These are phyloP conservation scores for Kodamaea hsintzibuensis DNA, from an alignment of 805 yeast genomes.

Conservation along the genomic window DNA sequence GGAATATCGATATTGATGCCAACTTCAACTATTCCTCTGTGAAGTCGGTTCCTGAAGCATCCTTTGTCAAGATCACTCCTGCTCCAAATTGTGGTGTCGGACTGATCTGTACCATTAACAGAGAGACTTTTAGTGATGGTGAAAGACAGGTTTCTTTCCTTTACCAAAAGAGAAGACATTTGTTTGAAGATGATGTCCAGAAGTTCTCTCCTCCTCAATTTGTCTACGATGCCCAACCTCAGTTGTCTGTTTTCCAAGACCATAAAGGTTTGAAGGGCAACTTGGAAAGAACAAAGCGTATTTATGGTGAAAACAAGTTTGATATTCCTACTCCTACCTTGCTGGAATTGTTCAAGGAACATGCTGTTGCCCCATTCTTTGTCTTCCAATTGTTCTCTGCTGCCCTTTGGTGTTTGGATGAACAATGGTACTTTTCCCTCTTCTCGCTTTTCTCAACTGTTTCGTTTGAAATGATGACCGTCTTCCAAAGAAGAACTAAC, in stretches of 20 bases:
- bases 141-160: constrained; percentile 68
- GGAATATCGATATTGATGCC: constrained; percentile 77
- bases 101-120: constrained; percentile 66
- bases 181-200: constrained; percentile 55
- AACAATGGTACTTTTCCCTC: constrained; percentile 92
- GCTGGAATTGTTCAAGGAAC: constrained; percentile 88
- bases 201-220: constrained; percentile 82
- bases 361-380: constrained; percentile 97
- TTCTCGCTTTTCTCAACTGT: constrained; percentile 91
- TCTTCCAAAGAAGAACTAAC: constrained; percentile 92
- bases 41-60: constrained; percentile 57
- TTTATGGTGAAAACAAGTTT: constrained; percentile 82
- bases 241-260: constrained; percentile 55
- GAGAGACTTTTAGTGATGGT: constrained; percentile 55
- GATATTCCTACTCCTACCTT: constrained; percentile 96
- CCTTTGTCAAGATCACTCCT: constrained; percentile 74
- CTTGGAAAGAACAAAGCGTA: constrained; percentile 47
- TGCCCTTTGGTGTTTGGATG: constrained; percentile 94
- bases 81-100: constrained; percentile 85
- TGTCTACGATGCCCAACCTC: constrained; percentile 60
- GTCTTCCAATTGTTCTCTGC: constrained; percentile 96
- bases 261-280: constrained; percentile 58
- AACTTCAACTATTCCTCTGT: constrained; percentile 67
- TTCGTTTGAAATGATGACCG: constrained; percentile 91
- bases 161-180: constrained; percentile 90